Conservation (phyloP, 345 rosid species). For the Populus ilicifolia region DNA sequence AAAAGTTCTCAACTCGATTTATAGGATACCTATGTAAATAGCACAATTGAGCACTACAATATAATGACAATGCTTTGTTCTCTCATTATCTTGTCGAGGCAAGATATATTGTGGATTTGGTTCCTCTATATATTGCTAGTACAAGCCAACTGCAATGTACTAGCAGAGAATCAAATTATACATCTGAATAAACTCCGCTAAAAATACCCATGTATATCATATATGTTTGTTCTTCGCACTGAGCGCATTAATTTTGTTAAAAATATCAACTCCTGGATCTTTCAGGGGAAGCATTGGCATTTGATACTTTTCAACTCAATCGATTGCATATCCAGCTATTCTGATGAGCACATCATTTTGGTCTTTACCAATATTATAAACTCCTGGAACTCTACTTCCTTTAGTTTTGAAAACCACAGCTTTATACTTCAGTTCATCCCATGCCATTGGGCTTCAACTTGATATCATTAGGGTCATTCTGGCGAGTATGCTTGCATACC, state of each 20-base stretch:
- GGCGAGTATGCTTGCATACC: not conserved
- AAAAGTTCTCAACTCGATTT: no score
- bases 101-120: not conserved
- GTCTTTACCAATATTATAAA: not conserved
- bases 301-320: not conserved
- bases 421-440: not conserved
- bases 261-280: not conserved
- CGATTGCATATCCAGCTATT: not conserved
- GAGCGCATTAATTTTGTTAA: not conserved
- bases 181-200: not conserved
- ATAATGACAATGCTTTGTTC: not conserved
- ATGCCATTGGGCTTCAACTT: not conserved
- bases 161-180: not conserved
- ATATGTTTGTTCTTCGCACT: not conserved
- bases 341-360: not conserved
- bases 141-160: not conserved
- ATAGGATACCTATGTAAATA: no score
- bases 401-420: not conserved
- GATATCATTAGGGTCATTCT: not conserved
- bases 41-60: no score
- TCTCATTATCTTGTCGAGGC: not conserved
- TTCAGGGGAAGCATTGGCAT: not conserved
- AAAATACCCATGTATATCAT: not conserved
- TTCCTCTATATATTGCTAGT: not conserved
- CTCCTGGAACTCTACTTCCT: not conserved